Conservation (phyloP, 305 asterid species). For the Rubia tinctorum region DNA sequence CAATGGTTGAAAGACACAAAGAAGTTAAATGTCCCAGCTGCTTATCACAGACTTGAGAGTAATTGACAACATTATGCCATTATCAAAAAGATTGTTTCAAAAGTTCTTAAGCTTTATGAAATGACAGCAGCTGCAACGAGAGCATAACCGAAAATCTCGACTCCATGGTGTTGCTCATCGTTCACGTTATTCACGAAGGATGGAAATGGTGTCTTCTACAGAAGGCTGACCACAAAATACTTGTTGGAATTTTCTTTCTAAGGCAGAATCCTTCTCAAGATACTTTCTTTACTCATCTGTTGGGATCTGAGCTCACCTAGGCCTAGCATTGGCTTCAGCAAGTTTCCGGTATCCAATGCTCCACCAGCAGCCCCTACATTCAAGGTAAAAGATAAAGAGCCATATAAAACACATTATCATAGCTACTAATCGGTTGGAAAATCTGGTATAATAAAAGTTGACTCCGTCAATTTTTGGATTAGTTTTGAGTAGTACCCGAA, state of each 20-base stretch:
- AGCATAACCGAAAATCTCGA: constrained; percentile 90
- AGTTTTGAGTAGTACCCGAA: too few relatives aligned
- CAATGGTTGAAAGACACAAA: constrained; percentile 33
- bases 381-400: constrained; percentile 3
- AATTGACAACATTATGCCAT: constrained; percentile 20
- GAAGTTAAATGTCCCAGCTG: not conserved
- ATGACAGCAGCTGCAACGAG: not conserved
- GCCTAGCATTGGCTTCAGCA: constrained; percentile 98
- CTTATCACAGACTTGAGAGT: not conserved
- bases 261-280: constrained; percentile 94
- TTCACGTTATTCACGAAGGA: constrained; percentile 94
- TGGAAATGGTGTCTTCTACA: constrained; percentile 87
- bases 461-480: too few relatives aligned
- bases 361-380: constrained; percentile 81
- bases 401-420: not conserved
- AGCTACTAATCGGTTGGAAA: too few relatives aligned
- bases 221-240: constrained; percentile 92
- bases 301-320: constrained; percentile 93
- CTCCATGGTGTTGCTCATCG: constrained; percentile 98
- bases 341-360: constrained; percentile 98
- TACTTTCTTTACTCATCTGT: constrained; percentile 90
- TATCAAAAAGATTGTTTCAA: not conserved
- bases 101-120: not conserved
- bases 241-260: constrained; percentile 95
- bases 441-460: too few relatives aligned